Percentiles rank a stretch among this genome's conserved stretches.
Evolutionary conservation across 164 flowering plant species (phyloP).

Genomic region (Berberis vulgaris): DNA sequence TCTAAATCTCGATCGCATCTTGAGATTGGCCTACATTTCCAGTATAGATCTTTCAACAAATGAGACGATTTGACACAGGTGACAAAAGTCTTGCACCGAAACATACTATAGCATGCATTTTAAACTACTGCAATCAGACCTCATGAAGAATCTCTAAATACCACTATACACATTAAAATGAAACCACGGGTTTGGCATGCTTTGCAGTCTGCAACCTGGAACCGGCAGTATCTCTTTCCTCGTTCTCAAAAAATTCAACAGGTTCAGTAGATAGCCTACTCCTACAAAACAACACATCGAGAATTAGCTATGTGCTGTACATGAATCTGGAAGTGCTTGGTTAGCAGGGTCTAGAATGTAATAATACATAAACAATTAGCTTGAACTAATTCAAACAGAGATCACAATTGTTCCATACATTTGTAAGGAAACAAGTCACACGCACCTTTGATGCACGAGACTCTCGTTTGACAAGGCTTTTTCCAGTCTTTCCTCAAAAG

Average conservation of each 20-base stretch:
- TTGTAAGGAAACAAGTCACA: neutral
- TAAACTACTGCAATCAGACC: no score
- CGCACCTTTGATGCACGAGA: neutral
- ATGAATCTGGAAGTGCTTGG: neutral
- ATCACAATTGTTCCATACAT: neutral
- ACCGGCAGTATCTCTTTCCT: constrained; percentile 57
- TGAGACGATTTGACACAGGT: no score
- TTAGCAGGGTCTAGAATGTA: neutral
- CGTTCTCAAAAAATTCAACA: constrained; percentile 36
- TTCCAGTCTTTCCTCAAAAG: constrained; percentile 91
- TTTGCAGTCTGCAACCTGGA: constrained; percentile 31
- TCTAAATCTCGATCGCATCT: no score
- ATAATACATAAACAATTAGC: neutral
- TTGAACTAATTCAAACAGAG: neutral
- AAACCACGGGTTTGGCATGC: constrained; percentile 42
- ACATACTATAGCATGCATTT: no score
- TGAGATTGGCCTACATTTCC: no score
- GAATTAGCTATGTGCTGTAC: neutral
- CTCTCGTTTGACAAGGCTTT: constrained; percentile 67
- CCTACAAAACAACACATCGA: constrained; percentile 23
- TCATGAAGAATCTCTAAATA: no score
- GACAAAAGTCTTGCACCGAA: no score
- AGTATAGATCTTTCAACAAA: no score
- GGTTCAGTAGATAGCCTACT: constrained; percentile 19
- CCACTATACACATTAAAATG: neutral